Conservation (phyloP, 2,329 filamentous ascomycete species). For the Pyricularia sp. region DNA sequence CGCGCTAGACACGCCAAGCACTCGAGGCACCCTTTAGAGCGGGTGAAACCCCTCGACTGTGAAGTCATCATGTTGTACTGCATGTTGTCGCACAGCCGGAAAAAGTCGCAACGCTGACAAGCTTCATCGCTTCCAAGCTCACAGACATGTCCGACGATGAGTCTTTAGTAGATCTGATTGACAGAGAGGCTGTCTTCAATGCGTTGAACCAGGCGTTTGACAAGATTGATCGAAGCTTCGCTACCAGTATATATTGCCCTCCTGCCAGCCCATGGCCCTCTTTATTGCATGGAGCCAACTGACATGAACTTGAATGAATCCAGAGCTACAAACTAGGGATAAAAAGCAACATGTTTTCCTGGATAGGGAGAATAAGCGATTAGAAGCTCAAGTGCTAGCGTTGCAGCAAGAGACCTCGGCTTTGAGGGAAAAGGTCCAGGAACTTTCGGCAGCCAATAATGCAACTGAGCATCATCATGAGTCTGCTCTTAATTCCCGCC, state of each 20-base stretch:
- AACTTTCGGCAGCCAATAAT: not conserved
- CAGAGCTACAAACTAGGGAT: constrained; percentile 10
- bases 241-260: not conserved
- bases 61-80: not conserved
- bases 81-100: not conserved
- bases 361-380: constrained; percentile 20
- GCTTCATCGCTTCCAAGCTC: not conserved
- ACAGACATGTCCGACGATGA: not conserved
- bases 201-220: constrained; percentile 26
- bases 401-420: constrained; percentile 29
- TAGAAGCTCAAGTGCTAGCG: constrained; percentile 19
- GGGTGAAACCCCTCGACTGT: not conserved
- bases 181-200: constrained; percentile 24
- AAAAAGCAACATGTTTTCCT: constrained; percentile 13
- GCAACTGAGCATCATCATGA: not conserved
- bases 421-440: constrained; percentile 23
- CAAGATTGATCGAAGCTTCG: constrained; percentile 24
- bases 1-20: not conserved
- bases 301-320: not conserved
- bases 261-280: too few species aligned
- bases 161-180: not conserved
- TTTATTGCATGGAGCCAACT: not conserved
- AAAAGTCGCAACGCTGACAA: not conserved
- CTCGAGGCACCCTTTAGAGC: not conserved
- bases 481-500: too few species aligned